A percentile compares a stretch with the other conserved stretches of the same genome.
Conservation (phyloP, 139 green algal species). For the Chlamydomonas asymmetrica region DNA sequence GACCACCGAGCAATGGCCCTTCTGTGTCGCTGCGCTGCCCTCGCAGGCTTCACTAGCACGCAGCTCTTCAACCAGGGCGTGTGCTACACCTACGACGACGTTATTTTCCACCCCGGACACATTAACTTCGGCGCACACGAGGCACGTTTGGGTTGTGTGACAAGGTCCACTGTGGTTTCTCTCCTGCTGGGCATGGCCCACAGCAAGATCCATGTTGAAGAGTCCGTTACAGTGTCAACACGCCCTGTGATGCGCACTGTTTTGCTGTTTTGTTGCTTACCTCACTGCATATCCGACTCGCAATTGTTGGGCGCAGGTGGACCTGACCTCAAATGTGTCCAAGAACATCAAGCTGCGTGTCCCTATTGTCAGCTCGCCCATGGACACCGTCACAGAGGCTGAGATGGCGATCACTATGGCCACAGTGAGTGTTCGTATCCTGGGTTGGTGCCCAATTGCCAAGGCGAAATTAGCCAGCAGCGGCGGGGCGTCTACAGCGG, state of each 20-base stretch:
- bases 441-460: too few relatives aligned
- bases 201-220: too few relatives aligned
- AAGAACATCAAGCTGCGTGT: constrained; percentile 83
- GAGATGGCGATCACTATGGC: constrained; percentile 98
- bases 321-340: constrained; percentile 81
- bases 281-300: background rate
- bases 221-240: too few relatives aligned
- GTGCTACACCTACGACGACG: constrained; percentile 98
- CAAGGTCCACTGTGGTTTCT: too few relatives aligned
- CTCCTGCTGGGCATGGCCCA: too few relatives aligned
- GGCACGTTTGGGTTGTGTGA: too few relatives aligned
- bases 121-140: constrained; percentile 95
- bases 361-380: constrained; percentile 91
- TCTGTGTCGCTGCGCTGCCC: too few relatives aligned
- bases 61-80: constrained; percentile 84
- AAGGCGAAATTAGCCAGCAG: too few relatives aligned
- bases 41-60: constrained; percentile 62
- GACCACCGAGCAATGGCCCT: too few relatives aligned
- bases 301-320: constrained; percentile 64
- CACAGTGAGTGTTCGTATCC: constrained; percentile 44
- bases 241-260: too few relatives aligned
- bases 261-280: background rate
- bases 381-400: constrained; percentile 98
- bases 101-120: constrained; percentile 97
- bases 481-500: too few relatives aligned